Evolutionary conservation across 768 basidiomycete genomes (phyloP).

Genomic region (Suillus fuscotomentosus): DNA sequence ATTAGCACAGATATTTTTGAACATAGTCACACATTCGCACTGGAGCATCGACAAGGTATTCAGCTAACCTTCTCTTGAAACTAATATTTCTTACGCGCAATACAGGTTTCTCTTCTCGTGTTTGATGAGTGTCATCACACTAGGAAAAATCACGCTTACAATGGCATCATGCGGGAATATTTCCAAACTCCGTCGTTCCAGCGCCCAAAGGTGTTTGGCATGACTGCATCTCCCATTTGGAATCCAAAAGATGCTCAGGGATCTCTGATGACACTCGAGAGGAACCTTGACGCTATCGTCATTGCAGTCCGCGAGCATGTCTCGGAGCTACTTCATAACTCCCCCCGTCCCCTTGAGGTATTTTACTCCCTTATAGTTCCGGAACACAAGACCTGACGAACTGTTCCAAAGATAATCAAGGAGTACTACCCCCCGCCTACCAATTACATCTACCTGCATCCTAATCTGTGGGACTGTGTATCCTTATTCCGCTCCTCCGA

Average conservation of each 20-base stretch:
- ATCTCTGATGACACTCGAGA: constrained; percentile 63
- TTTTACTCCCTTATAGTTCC: constrained; percentile 13
- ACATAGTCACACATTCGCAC: constrained; percentile 77
- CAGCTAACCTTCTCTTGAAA: background rate
- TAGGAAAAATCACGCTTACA: constrained; percentile 55
- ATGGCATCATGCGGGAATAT: constrained; percentile 58
- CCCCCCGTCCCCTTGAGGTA: constrained; percentile 69
- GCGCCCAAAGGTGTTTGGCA: constrained; percentile 87
- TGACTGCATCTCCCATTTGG: constrained; percentile 92
- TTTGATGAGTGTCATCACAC: constrained; percentile 62
- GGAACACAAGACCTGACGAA: background rate
- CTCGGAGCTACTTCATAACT: constrained; percentile 60
- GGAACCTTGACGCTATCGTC: constrained; percentile 70
- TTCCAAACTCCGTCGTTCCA: constrained; percentile 39
- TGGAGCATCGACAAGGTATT: constrained; percentile 67
- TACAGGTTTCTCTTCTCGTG: constrained; percentile 53
- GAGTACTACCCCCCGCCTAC: constrained; percentile 53
- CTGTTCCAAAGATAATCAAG: constrained; percentile 48
- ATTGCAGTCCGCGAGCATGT: constrained; percentile 71
- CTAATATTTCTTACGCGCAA: constrained; percentile 1
- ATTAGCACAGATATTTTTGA: constrained; percentile 79
- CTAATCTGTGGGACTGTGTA: constrained; percentile 54
- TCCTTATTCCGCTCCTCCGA: constrained; percentile 35
- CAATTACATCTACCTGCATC: constrained; percentile 55
- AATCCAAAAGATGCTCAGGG: constrained; percentile 65